A percentile compares a stretch with the other conserved stretches of the same genome.
phyloP scores from a whole-genome alignment of 768 basidiomycete species.

The Termitomyces sp. region DNA sequence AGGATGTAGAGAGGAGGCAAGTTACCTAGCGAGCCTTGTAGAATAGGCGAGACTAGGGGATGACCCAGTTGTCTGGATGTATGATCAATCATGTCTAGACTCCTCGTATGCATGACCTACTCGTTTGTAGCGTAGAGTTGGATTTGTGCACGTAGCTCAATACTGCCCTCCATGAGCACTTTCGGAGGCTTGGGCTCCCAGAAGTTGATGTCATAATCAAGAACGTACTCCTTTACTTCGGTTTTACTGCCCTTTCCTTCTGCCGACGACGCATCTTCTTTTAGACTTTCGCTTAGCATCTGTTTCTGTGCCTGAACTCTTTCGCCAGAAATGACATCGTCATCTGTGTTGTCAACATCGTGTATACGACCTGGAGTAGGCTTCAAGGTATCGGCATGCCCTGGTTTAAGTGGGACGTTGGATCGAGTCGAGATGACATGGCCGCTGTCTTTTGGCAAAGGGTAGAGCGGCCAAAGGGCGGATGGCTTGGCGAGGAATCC shows the following conservation, averaged over 20 bases:
- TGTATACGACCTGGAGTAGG: not conserved
- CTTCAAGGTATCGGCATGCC: not conserved
- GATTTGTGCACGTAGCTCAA: not conserved
- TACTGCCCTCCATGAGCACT: not conserved
- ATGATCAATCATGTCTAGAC: not conserved
- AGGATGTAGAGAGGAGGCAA: conserved; percentile 64
- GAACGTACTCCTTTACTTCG: not conserved
- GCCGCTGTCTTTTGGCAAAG: conserved; percentile 23
- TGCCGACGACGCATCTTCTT: not conserved
- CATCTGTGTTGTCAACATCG: not conserved
- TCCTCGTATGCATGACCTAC: not conserved
- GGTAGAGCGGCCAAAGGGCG: conserved; percentile 53
- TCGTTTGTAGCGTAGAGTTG: not conserved
- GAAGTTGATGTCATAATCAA: not conserved
- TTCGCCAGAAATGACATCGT: not conserved
- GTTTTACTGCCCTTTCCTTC: not conserved
- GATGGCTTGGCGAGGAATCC: conserved; percentile 63
- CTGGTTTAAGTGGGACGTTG: not conserved
- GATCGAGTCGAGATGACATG: not conserved
- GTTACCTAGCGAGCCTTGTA: not conserved
- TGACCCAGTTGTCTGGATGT: not conserved
- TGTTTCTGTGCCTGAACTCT: not conserved
- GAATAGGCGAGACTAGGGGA: not conserved
- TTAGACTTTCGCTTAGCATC: not conserved
- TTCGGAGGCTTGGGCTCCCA: not conserved